Base-by-base conservation (phyloP, 2,329 filamentous ascomycete species). In the Thielaviopsis populi region DNA sequence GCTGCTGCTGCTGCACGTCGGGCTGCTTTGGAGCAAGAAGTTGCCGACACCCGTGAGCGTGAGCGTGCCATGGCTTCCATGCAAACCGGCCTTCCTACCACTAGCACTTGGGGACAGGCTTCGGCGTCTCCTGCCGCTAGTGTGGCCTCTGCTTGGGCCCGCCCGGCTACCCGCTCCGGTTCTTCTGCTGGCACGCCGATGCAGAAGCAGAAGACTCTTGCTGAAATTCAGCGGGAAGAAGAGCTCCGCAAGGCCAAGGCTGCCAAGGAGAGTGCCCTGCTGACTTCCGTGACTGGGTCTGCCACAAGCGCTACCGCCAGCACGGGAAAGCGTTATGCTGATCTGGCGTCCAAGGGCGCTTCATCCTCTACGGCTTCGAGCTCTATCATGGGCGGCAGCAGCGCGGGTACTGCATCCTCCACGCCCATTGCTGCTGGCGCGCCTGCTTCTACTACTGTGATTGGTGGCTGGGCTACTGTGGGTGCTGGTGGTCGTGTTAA, bases 181-280 rank as follows among this genome's bases (percentile, higher is more conserved):
- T 63, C 64, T 10, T 37, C 42, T 24, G 74, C 77, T 2, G 70
- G 72, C 53, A 83, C 82, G 71, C 71, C 70, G 1, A 69, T 71
- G 2, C 42, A 61, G n/a, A 68, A 66, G 61, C 94, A 95, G 79
- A 96, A 96, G 81, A 96, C 91, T 0, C 79, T 97, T 54, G 89
- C 91, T 27, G 92, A 97, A 69, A 97, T 99, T 66, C 94, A 97
- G 73, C 91, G 91, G 67, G 94, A 99, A 75, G 94, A 99, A 71
- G 94, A 97, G 72, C 81, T 82, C 19, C 86, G 89, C 68, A 99
- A 99, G 80, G 85, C 87, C 70, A 60, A 53, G 37, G 89, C 87
- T 72, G 82, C 84, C 1, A 78, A 75, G 68, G 78, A 83, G 59
- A 69, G 73, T 6, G 75, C 79, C 2, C 73, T 74, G 3, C 82